A percentile compares a stretch with the other conserved stretches of the same genome.
These are phyloP conservation scores for Paraurostyla sp. DNA, from an alignment of 73 alveolate species.

Conservation along the genomic window DNA sequence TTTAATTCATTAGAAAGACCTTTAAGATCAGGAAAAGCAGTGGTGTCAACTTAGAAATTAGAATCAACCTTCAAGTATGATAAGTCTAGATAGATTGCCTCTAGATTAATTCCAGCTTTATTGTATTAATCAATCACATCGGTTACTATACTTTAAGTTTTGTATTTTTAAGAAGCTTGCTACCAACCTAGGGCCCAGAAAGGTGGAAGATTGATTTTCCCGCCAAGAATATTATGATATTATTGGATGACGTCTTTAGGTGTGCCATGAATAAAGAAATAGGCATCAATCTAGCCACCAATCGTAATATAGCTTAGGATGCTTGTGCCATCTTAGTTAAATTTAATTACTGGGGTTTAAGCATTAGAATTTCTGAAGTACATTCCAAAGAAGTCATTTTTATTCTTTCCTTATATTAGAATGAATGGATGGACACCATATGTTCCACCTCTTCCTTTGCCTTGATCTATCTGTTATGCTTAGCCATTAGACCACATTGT, in stretches of 20 bases:
- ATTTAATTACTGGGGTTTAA: constrained; percentile 62
- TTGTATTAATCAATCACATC: not conserved
- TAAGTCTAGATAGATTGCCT: constrained; percentile 85
- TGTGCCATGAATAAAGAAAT: constrained; percentile 34
- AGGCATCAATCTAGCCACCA: constrained; percentile 66
- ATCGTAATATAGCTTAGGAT: constrained; percentile 40
- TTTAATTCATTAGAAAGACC: not conserved
- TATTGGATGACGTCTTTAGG: constrained; percentile 45
- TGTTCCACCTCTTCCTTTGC: constrained; percentile 25
- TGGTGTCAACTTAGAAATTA: constrained; percentile 54
- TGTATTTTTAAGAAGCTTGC: constrained; percentile 93
- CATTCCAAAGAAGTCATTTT: constrained; percentile 68
- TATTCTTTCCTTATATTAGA: not conserved
- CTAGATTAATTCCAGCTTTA: constrained; percentile 88
- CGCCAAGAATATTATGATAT: constrained; percentile 52
- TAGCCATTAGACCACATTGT: constrained; percentile 66
- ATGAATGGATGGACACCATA: constrained; percentile 67
- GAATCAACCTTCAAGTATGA: not conserved
- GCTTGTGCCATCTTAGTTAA: constrained; percentile 31
- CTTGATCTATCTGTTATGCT: constrained; percentile 49
- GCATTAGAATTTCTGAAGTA: constrained; percentile 84
- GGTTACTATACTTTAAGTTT: not conserved
- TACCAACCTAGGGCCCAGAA: constrained; percentile 85
- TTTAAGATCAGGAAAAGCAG: not conserved
- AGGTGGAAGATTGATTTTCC: constrained; percentile 61